Conservation (phyloP, 2,329 filamentous ascomycete genomes). For the Amylocarpus encephaloides region DNA sequence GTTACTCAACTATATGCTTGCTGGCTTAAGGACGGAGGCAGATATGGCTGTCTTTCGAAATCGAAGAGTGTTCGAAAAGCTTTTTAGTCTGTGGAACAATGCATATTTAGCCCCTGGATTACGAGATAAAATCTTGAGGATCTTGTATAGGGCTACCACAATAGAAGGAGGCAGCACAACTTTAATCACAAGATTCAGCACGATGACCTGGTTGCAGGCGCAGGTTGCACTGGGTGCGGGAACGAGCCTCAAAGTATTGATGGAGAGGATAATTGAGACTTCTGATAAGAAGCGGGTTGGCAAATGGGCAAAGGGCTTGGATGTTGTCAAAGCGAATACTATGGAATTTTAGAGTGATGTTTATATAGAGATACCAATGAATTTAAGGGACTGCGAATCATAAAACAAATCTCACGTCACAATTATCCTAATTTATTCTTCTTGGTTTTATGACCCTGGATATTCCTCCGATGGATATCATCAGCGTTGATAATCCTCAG, state of each 20-base stretch:
- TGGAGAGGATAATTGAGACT: slow-evolving; percentile 53
- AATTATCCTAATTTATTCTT: too few species aligned
- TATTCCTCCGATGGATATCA: too few species aligned
- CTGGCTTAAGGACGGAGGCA: slow-evolving; percentile 51
- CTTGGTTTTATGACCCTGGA: too few species aligned
- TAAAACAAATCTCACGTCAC: too few species aligned
- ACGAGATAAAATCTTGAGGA: slow-evolving; percentile 51
- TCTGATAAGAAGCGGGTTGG: slow-evolving; percentile 60
- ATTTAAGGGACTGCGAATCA: not conserved
- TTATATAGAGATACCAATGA: slow-evolving; percentile 7
- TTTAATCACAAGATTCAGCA: slow-evolving; percentile 69
- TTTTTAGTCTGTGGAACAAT: slow-evolving; percentile 63
- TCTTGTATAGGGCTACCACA: slow-evolving; percentile 61
- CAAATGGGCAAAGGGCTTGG: slow-evolving; percentile 52
- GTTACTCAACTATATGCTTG: slow-evolving; percentile 66
- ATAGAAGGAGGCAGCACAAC: slow-evolving; percentile 71
- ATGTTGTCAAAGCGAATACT: slow-evolving; percentile 26
- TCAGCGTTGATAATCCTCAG: too few species aligned
- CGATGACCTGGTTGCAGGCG: slow-evolving; percentile 67
- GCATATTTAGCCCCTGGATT: slow-evolving; percentile 49
- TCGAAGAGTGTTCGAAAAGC: slow-evolving; percentile 65
- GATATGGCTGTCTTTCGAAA: slow-evolving; percentile 58
- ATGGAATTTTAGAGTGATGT: slow-evolving; percentile 13
- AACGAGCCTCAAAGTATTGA: slow-evolving; percentile 48
- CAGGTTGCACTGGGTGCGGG: slow-evolving; percentile 44